These are phyloP conservation scores for Phyllostachys edulis DNA, from an alignment of 176 grass and related monocot species.

Conservation along the genomic window DNA sequence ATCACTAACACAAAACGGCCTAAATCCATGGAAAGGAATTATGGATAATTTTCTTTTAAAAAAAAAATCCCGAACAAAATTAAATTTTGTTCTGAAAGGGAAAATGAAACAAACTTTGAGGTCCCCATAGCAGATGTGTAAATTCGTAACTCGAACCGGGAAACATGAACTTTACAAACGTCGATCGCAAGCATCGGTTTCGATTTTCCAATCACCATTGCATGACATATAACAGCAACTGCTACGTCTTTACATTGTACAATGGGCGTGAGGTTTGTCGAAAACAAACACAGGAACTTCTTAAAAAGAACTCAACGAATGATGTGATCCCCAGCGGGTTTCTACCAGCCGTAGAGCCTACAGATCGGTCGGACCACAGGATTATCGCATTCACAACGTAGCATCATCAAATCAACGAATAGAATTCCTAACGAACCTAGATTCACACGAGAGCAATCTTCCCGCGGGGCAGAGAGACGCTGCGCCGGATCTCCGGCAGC, in stretches of 20 bases:
- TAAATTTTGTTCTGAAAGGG: neutral
- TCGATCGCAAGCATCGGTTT: neutral
- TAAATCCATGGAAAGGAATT: too few species aligned
- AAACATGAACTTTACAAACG: neutral
- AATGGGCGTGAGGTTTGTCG: neutral
- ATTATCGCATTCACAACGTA: neutral
- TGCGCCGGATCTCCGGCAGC: conserved; percentile 48
- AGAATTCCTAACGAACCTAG: neutral
- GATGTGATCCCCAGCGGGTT: neutral
- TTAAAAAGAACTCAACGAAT: neutral
- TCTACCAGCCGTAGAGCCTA: conserved; percentile 37
- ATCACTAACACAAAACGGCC: too few species aligned
- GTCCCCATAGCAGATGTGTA: neutral
- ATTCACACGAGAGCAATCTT: conserved; percentile 48
- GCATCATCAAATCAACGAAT: conserved; percentile 27
- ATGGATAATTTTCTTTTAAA: too few species aligned
- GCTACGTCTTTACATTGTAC: neutral
- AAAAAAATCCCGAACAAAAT: neutral
- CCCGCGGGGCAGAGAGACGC: conserved; percentile 60
- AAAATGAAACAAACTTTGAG: neutral
- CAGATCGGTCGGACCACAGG: neutral
- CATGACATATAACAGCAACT: neutral
- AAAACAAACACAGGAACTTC: neutral
- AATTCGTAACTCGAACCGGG: neutral
- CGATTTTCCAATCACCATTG: neutral